A percentile compares a stretch with the other conserved stretches of the same genome.
Conservation (phyloP, 1,284 basidiomycete species). For the Wolfiporia cocos region DNA sequence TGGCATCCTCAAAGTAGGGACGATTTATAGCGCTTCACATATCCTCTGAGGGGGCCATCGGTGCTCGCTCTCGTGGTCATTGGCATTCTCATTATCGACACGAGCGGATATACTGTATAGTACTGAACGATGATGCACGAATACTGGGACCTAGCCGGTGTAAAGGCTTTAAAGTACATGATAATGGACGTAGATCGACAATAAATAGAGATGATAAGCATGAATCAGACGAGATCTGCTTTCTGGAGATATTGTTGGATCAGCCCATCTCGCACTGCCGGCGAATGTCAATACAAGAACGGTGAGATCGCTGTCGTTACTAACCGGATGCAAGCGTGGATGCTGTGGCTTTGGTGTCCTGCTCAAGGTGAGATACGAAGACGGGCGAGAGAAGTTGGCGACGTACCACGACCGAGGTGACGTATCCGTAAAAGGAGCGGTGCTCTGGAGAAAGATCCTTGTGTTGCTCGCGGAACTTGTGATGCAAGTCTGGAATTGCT, state of each 20-base stretch:
- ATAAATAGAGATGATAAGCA: too few species aligned
- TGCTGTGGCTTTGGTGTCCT: constrained; percentile 40
- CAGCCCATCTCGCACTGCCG: constrained; percentile 49
- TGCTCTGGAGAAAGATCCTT: constrained; percentile 39
- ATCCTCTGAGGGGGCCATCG: too few species aligned
- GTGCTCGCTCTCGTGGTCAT: too few species aligned
- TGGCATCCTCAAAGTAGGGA: too few species aligned
- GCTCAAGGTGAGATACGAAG: neutral
- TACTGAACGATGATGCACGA: too few species aligned
- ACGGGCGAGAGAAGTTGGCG: neutral
- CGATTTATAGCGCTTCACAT: too few species aligned
- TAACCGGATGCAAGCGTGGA: constrained; percentile 31
- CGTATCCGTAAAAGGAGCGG: constrained; percentile 48
- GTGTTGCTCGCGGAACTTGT: constrained; percentile 54
- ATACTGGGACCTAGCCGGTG: too few species aligned
- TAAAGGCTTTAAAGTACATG: too few species aligned
- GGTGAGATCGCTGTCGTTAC: constrained; percentile 5
- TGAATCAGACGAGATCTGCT: constrained; percentile 17
- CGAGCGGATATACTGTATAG: too few species aligned
- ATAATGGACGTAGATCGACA: too few species aligned
- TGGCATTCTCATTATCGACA: too few species aligned
- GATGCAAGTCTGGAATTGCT: constrained; percentile 48
- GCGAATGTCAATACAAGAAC: neutral
- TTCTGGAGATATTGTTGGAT: constrained; percentile 43
- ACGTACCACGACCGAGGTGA: constrained; percentile 57